These are phyloP conservation scores for Ceratocystis alfenasii DNA, from an alignment of 2,329 filamentous ascomycete species.

Conservation along the genomic window DNA sequence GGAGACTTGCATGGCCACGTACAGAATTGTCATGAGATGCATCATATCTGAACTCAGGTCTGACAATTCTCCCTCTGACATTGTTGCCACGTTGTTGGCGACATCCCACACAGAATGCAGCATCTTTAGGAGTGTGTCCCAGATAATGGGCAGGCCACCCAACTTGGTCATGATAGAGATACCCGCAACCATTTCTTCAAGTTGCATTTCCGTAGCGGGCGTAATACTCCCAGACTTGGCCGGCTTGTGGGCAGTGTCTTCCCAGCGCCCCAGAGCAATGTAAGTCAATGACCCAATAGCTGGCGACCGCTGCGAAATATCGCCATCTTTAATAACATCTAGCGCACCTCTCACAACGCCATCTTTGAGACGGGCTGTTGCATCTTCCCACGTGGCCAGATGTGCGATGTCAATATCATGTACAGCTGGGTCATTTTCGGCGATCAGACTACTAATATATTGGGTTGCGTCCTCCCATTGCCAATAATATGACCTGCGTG, in stretches of 20 bases:
- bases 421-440: constrained; percentile 28
- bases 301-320: constrained; percentile 39
- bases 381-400: constrained; percentile 51
- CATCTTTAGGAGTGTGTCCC: constrained; percentile 41
- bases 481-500: constrained; percentile 64
- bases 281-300: constrained; percentile 48
- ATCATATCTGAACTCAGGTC: constrained; percentile 48
- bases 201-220: constrained; percentile 43
- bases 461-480: constrained; percentile 50
- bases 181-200: constrained; percentile 47
- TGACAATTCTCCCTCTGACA: constrained; percentile 27
- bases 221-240: constrained; percentile 34
- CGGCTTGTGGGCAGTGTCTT: constrained; percentile 47
- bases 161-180: constrained; percentile 41
- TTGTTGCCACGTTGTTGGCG: constrained; percentile 16
- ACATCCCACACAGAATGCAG: constrained; percentile 39
- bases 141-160: constrained; percentile 30
- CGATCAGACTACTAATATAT: constrained; percentile 23
- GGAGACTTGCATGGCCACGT: constrained; percentile 46
- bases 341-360: constrained; percentile 47
- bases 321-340: constrained; percentile 31
- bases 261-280: constrained; percentile 58
- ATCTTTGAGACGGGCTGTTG: constrained; percentile 34
- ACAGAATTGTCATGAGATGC: constrained; percentile 52
- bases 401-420: constrained; percentile 24